phyloP scores from a whole-genome alignment of 129 eudicot species.

The Artemisia annua region DNA sequence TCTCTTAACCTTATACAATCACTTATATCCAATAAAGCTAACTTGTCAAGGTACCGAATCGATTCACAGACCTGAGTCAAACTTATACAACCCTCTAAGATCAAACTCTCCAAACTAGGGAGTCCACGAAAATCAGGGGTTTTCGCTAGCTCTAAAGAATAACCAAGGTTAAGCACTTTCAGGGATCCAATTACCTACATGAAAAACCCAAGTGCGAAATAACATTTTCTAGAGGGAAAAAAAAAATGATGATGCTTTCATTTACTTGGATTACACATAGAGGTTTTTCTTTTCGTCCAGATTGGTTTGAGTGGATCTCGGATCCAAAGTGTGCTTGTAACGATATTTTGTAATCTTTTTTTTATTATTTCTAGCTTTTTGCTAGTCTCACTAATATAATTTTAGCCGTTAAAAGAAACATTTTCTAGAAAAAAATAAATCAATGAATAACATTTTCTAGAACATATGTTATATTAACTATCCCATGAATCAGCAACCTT shows the following conservation, averaged over 20 bases:
- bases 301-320: too few species aligned
- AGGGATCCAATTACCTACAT: slow-evolving; percentile 13
- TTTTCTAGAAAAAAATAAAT: background rate
- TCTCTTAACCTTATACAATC: background rate
- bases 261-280: too few species aligned
- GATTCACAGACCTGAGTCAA: slow-evolving; percentile 12
- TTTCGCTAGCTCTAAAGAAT: slow-evolving; percentile 10
- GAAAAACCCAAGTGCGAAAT: background rate
- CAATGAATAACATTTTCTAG: too few species aligned
- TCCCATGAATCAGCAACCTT: too few species aligned
- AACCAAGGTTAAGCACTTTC: slow-evolving; percentile 18
- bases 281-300: too few species aligned
- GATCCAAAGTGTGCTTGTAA: too few species aligned
- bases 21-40: slow-evolving; percentile 8
- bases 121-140: slow-evolving; percentile 26
- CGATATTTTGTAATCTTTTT: too few species aligned
- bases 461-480: too few species aligned
- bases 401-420: background rate
- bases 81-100: slow-evolving; percentile 17
- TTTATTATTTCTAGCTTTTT: too few species aligned
- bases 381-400: too few species aligned
- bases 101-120: slow-evolving; percentile 15
- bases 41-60: slow-evolving; percentile 3
- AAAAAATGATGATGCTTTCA: too few species aligned
- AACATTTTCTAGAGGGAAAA: background rate